Evolutionary conservation across 163 green algal genomes (phyloP), one percentile per base, ranked within the genome.

Genomic region (Chlamydomonas reinhardtii): DNA sequence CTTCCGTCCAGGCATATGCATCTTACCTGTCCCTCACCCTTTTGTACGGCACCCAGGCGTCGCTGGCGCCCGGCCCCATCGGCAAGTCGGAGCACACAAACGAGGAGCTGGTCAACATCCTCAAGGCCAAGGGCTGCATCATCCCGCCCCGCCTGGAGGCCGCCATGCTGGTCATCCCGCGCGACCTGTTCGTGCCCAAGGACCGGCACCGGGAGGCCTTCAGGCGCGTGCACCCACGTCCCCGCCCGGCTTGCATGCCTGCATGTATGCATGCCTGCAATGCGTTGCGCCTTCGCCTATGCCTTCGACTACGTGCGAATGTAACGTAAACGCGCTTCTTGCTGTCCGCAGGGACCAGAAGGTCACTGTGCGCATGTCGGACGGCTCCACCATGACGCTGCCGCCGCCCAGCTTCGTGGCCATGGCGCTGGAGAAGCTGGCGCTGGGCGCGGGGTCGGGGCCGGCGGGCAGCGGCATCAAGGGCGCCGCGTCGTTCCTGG

Each of bases 81-180:
- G 92, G 92, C 83, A 92, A 91, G 73, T 89, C 76, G 25, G 92
- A 95, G 84, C 89, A 93, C 84, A 94, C 89, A 66, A 93, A 92
- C 56, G 92, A 95, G 92, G 92, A 95, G 91, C 89, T 95, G 72
- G 86, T 95, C 43, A 92, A 92, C 88, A 91, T 95, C 71, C 86
- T 95, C 37, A 92, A 93, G 74, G 91, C 90, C 52, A 95, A 94
- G 86, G 91, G 92, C 48, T 91, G 90, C 81, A 69, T 90, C 27
- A 75, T 90, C 68, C 88, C 86, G 54, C 43, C 64, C 0, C 85
- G 89, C 61, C 76, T 90, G 27, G 92, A 95, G 86, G 88, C 91
- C 14, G 92, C 92, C 15, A 87, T 95, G 91, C 85, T 94, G 70
- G 76, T 92, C 69, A 88, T 95, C 65, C 90, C 70, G 16, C 85